Evolutionary conservation across 257 asterid genomes (phyloP), one percentile per base, ranked within the genome.

Genomic region (Penstemon davidsonii): DNA sequence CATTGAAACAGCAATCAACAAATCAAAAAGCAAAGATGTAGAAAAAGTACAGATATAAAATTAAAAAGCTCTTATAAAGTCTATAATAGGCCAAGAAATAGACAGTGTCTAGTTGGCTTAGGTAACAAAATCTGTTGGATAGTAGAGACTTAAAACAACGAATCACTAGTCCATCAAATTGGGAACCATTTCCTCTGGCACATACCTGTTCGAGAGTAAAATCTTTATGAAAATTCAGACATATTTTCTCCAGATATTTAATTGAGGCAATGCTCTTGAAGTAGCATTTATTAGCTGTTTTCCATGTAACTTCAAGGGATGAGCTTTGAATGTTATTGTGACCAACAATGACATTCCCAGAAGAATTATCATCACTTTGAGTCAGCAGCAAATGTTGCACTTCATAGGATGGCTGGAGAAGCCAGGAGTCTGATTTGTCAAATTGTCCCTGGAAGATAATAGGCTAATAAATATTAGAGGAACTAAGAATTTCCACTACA

Each of bases 361-460:
- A 59, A 71, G 86, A 80, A 54, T 61, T 58, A 64, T 49, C 71
- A 64, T 49, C 71, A 66, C 68, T 68, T 71, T 68, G 76, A 45
- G 74, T 62, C 57, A 64, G 74, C 74, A 93, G 84, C 78, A 94
- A 80, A 76, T 94, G 92, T 33, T 73, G 86, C 79, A 88, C 85
- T 65, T 86, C 90, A 70, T 81, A 88, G 49, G 96, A 85, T 46
- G 96, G 95, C 84, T 91, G 96, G 76, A 87, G 88, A 79, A 87
- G 87, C 96, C 97, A 88, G 52, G 74, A 67, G 64, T 74, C 66
- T 50, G 89, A 81, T 44, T 68, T 62, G 52, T 67, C 73, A 44
- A 64, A 15, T 15, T 87, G 79, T 19, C 69, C 85, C 92, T 81
- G 74, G 67, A 69, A 55, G 55, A 64, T 36, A 55, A 60, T 15